Conservation (phyloP, 495 filamentous ascomycete genomes). For the Aspergillus leporis region DNA sequence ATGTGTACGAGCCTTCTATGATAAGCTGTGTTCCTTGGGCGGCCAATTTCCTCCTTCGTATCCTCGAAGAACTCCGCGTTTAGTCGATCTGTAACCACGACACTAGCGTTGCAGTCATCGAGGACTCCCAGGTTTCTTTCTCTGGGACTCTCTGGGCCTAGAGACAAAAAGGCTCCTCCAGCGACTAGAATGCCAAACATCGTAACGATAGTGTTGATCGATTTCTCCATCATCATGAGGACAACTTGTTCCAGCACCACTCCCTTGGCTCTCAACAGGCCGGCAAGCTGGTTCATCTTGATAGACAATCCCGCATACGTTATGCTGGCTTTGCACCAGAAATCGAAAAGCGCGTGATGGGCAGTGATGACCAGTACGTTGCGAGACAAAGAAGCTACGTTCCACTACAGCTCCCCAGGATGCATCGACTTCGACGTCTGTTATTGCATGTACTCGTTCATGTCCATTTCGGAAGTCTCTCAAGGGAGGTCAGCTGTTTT, state of each 20-base stretch:
- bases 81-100: background rate
- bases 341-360: constrained; percentile 4
- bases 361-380: background rate
- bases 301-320: background rate
- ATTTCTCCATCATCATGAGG: background rate
- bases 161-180: background rate
- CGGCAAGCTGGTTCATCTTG: background rate
- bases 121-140: background rate
- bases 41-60: background rate
- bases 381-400: background rate
- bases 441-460: background rate
- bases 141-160: background rate
- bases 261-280: background rate
- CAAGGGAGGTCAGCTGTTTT: background rate
- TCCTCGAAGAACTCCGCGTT: background rate
- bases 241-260: background rate
- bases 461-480: background rate
- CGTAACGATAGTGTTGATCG: background rate
- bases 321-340: background rate
- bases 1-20: no score
- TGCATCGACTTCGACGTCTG: background rate
- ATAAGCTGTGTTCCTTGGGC: no score
- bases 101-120: background rate
- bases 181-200: background rate
- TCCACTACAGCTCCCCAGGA: background rate